Percentiles rank a stretch among this genome's conserved stretches.
phyloP scores from a whole-genome alignment of 1,284 basidiomycete genomes.

The Gomphus bonarii region DNA sequence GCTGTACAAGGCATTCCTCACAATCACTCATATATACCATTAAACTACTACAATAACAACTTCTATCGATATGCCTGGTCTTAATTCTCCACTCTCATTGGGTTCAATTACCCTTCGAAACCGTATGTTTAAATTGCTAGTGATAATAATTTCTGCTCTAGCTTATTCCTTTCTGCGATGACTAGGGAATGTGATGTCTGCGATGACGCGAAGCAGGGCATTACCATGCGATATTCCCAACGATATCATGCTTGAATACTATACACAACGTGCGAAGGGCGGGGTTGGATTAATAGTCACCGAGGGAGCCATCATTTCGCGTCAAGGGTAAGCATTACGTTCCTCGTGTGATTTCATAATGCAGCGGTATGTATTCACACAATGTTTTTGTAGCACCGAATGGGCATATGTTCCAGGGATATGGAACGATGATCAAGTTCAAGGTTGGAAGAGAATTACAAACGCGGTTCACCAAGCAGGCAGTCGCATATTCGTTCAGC shows the following conservation, averaged over 20 bases:
- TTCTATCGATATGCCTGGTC: background rate
- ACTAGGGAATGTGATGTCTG: conserved; percentile 11
- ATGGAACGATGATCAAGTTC: conserved; percentile 28
- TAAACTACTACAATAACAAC: background rate
- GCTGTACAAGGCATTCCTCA: background rate
- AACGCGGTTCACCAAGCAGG: conserved; percentile 28
- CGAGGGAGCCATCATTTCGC: conserved; percentile 14
- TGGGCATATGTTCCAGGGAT: conserved; percentile 32
- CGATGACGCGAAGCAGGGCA: conserved; percentile 14
- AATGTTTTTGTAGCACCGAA: conserved; percentile 12
- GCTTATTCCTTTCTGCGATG: background rate
- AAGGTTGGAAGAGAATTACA: conserved; percentile 29
- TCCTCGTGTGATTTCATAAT: background rate
- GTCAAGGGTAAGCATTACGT: conserved; percentile 11
- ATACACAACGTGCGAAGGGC: conserved; percentile 14
- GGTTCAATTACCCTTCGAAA: background rate
- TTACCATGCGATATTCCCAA: conserved; percentile 13
- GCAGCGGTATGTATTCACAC: background rate
- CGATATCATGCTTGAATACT: conserved; percentile 15
- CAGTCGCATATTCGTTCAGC: conserved; percentile 21
- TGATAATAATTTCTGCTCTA: background rate
- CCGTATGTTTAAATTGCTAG: background rate
- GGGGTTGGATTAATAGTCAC: conserved; percentile 15
- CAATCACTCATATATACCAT: background rate
- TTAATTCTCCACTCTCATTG: background rate